Evolutionary conservation across 345 rosid species (phyloP).

Genomic region (Eutrema heterophyllum): DNA sequence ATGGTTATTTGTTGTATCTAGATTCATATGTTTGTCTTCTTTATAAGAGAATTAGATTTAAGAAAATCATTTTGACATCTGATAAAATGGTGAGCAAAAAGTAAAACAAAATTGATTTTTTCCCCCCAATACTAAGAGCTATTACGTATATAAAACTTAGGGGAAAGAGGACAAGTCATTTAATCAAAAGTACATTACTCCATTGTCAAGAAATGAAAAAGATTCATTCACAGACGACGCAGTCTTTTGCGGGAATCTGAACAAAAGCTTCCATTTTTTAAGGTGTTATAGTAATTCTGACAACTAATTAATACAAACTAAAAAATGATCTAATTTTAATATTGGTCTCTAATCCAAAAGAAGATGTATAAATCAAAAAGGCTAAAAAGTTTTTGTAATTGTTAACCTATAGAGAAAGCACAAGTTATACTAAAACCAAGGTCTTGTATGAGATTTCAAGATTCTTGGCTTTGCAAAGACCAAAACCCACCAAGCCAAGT

Average conservation of each 20-base stretch:
- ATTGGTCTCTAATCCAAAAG: not conserved
- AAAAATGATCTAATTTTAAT: not conserved
- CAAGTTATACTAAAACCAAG: conserved; percentile 15
- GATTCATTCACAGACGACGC: not conserved
- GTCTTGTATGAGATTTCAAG: not conserved
- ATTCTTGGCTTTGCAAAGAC: conserved; percentile 23
- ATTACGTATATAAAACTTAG: not conserved
- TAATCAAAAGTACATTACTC: not conserved
- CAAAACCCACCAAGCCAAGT: conserved; percentile 11
- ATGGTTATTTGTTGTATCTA: not conserved
- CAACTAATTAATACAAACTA: not conserved
- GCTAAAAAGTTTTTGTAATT: not conserved
- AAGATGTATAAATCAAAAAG: not conserved
- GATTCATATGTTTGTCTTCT: not conserved
- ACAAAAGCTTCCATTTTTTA: not conserved
- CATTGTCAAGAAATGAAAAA: conserved; percentile 1
- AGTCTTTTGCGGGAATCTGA: not conserved
- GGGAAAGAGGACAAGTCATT: not conserved
- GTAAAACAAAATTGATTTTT: not conserved
- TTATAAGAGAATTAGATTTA: not conserved
- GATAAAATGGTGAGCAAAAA: not conserved
- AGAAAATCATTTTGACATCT: not conserved
- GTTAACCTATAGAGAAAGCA: not conserved
- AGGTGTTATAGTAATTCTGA: not conserved
- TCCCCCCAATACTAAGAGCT: not conserved